Evolutionary conservation across 1,139 yeast genomes (phyloP).

Genomic region (Suhomyces maxii): DNA sequence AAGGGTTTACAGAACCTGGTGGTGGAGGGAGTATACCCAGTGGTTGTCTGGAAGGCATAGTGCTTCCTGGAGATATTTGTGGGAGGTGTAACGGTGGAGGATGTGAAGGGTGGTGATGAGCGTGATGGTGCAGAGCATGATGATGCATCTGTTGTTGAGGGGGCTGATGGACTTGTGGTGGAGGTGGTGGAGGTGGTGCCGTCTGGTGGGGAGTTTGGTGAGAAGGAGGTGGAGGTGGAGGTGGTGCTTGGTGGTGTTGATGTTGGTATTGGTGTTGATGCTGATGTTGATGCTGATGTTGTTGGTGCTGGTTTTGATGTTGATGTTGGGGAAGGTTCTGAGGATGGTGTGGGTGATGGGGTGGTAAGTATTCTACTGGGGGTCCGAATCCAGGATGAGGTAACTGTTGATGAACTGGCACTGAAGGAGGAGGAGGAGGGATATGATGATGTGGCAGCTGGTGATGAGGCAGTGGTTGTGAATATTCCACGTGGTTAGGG

Average conservation of each 20-base stretch:
- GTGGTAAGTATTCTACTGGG: background rate
- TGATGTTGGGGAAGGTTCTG: background rate
- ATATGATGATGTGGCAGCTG: background rate
- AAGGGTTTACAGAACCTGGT: background rate
- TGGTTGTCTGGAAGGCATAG: background rate
- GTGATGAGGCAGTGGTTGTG: constrained; percentile 1
- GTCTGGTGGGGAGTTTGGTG: background rate
- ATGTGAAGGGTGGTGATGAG: background rate
- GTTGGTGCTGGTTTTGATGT: constrained; percentile 1
- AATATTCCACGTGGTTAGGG: background rate
- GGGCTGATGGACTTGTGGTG: constrained; percentile 3
- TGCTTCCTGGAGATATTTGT: background rate
- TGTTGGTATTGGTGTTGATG: constrained; percentile 5
- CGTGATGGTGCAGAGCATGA: background rate
- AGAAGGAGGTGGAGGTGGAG: constrained; percentile 4
- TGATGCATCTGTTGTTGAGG: too few relatives aligned
- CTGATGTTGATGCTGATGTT: constrained; percentile 6
- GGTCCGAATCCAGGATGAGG: background rate
- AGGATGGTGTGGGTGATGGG: background rate
- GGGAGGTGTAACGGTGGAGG: background rate
- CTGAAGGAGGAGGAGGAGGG: constrained; percentile 1
- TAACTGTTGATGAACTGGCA: background rate
- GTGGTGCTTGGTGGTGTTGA: constrained; percentile 4
- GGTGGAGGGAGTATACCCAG: background rate
- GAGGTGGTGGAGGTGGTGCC: constrained; percentile 4